Evolutionary conservation across 805 yeast genomes (phyloP), one percentile per base, ranked within the genome.

Genomic region (Barnettozyma sp.): DNA sequence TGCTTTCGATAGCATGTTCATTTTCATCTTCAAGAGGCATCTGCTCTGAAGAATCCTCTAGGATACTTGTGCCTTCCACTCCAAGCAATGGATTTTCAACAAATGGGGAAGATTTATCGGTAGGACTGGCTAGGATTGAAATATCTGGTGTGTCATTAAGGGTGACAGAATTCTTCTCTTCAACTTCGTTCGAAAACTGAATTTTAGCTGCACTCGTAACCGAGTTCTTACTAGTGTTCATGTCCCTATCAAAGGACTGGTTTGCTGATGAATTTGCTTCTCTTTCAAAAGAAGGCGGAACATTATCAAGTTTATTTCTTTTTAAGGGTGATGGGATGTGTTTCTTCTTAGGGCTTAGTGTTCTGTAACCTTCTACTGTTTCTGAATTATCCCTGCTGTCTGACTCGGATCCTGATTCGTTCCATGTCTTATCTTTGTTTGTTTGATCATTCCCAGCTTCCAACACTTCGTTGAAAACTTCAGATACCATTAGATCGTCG

Each of bases 401-500:
- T 4, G 15, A 30, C 16, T n/a, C 28, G 6, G 16, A 12, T 6
- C 3, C 26, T 14, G 4, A 16, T 4, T 19, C 27, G 24, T 11
- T 13, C 16, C 11, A 14, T 15, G 20, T n/a, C n/a, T n/a, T 27
- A 13, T 12, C 7, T 3, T 20, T 26, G 13, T 22, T 15, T 0
- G 22, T 19, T 19, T 30, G 24, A 9, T 14, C 30, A 7, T 5
- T 11, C 12, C 5, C 17, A 6, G 24, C 30, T 5, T 25, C 20
- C 8, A 33, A 14, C 2, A 22, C 34, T 6, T 9, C 12, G 11
- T 21, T 41, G 35, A 42, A 49, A 1, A 41, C 39, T 22, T 39
- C 30, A 2, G 46, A 39, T 9, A 29, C 45, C 25, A 36, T 46
- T 27, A 50, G 41, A 22, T 47, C 53, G 10, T 44, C 45, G 10